Evolutionary conservation across 2,329 filamentous ascomycete genomes (phyloP).

Genomic region (Trichoderma sp.): DNA sequence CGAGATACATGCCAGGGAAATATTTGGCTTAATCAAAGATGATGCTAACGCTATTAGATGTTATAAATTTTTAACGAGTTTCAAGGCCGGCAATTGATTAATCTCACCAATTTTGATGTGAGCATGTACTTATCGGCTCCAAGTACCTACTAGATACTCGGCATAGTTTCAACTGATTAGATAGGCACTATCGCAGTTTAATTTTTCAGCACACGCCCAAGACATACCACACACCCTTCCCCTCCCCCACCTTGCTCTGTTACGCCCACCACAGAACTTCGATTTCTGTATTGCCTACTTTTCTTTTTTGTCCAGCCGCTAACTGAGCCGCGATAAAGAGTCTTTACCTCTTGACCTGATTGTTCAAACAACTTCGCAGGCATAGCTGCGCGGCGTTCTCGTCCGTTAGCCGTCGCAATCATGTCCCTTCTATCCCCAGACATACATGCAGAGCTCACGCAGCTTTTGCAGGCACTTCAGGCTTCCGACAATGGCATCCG

Average conservation of each 20-base stretch:
- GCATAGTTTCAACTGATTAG: background rate
- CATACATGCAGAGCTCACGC: conserved; percentile 78
- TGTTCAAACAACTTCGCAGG: conserved; percentile 19
- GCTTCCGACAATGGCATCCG: conserved; percentile 85
- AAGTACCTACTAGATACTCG: background rate
- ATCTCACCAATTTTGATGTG: background rate
- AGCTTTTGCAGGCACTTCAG: conserved; percentile 86
- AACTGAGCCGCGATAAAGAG: conserved; percentile 15
- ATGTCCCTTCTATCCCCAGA: conserved; percentile 86
- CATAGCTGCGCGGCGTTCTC: conserved; percentile 28
- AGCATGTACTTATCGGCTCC: background rate
- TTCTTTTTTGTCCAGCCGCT: conserved; percentile 21
- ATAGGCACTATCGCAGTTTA: background rate
- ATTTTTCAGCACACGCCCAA: conserved; percentile 15
- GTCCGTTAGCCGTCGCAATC: conserved; percentile 30
- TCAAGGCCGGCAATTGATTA: background rate
- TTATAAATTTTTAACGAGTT: background rate
- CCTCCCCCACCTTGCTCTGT: conserved; percentile 31
- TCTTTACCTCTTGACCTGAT: conserved; percentile 15
- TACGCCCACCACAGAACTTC: conserved; percentile 27
- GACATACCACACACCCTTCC: conserved; percentile 23
- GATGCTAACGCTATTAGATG: background rate
- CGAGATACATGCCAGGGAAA: background rate
- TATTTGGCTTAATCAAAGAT: background rate
- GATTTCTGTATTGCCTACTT: conserved; percentile 9